Evolutionary conservation across 345 rosid species (phyloP), one percentile per base, ranked within the genome.

Genomic region (Microthlaspi erraticum): DNA sequence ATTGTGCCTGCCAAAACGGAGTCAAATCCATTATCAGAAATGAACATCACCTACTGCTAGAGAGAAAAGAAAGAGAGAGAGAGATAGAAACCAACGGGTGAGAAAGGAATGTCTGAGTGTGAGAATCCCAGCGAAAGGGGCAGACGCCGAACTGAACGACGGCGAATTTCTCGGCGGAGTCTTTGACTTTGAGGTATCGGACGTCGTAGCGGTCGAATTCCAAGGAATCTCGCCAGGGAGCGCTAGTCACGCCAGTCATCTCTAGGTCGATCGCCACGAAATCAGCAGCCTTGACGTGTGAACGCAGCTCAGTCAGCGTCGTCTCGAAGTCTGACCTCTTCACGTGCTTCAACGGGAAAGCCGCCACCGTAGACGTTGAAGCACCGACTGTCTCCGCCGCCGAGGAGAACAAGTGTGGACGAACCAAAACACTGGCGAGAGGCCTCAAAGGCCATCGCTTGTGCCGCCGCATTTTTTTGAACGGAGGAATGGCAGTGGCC

Each of bases 141-240:
- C 95, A 94, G 10, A 94, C 92, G 5, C 99, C 99, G 81, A 94
- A 85, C 75, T 94, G 99, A 54, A 94, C 80, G 61, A 91, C 93
- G 63, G 95, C 98, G 79, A 94, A 91, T 71, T 88, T 91, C 85
- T 91, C 95, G 39, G 89, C 99, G 64, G 99, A 94, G 67, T 94
- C 98, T 79, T 88, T 91, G 68, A 91, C 86, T 71, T 94, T 94
- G 48, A 94, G 90, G 80, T 89, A 94, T 5, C 83, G 65, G 12
- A 94, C 81, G 34, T 91, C 99, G 76, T 72, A 75, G 32, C 95
- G 84, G 78, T 94, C 99, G 36, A 85, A 85, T 68, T 89, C 92
- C 19, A 87, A 83, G 10, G 92, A 84, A 66, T 91, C 99, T 3
- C 99, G 76, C 99, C 98, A 94, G 4, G 95, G 95, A 10, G 96